Percentiles rank a stretch among this genome's conserved stretches.
These are phyloP conservation scores for Sporobolomyces roseus DNA, from an alignment of 768 basidiomycete genomes.

Conservation along the genomic window DNA sequence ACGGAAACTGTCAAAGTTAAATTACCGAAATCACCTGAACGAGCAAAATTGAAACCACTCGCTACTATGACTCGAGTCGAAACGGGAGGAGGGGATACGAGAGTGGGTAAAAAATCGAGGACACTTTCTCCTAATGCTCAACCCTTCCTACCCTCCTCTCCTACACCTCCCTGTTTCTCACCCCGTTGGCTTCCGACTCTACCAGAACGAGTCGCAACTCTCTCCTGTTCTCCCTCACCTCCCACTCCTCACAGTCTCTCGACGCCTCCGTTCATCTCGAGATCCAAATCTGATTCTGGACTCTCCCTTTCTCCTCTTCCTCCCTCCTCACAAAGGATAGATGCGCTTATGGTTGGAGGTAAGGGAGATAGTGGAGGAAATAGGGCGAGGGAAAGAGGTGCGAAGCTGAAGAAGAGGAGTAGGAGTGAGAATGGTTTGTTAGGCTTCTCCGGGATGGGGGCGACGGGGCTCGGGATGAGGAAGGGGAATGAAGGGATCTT, in stretches of 20 bases:
- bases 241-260: no score
- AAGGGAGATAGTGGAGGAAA: background rate
- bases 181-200: slow-evolving; percentile 4
- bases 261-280: no score
- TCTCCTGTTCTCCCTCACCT: background rate
- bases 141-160: background rate
- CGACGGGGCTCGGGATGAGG: no score
- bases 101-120: no score
- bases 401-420: background rate
- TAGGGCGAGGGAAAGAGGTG: background rate
- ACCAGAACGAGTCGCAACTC: background rate
- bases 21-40: slow-evolving; percentile 8
- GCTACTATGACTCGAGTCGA: no score
- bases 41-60: background rate
- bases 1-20: background rate
- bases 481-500: no score
- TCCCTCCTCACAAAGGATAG: no score
- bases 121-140: background rate
- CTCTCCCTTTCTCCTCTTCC: background rate
- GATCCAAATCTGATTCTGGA: background rate
- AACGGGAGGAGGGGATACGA: no score
- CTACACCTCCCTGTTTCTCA: background rate
- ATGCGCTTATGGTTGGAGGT: no score
- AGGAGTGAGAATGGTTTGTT: background rate
- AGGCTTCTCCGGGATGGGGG: background rate